These are phyloP conservation scores for Ilex paraguariensis DNA, from an alignment of 305 asterid species.

Conservation along the genomic window DNA sequence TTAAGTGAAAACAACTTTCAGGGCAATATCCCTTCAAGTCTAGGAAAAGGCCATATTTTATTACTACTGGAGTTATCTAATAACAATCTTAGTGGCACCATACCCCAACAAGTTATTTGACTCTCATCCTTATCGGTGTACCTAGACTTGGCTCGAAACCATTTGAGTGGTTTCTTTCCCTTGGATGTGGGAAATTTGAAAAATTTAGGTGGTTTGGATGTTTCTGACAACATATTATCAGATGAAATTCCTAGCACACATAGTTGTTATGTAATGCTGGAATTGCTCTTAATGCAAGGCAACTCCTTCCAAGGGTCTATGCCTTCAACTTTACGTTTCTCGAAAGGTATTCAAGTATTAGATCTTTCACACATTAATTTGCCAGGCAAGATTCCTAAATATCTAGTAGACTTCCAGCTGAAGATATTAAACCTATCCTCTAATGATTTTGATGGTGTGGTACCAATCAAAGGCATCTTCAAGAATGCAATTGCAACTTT, in stretches of 20 bases:
- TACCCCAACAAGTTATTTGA: constrained; percentile 3
- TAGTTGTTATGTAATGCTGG: background rate
- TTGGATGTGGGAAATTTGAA: background rate
- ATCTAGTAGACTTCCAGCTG: background rate
- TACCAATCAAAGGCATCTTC: background rate
- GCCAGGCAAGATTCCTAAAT: background rate
- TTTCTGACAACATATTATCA: background rate
- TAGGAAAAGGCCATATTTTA: constrained; percentile 9
- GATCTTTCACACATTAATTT: background rate
- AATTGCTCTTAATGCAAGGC: background rate
- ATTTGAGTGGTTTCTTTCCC: background rate
- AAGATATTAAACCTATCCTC: background rate
- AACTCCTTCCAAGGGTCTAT: background rate
- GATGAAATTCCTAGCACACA: background rate
- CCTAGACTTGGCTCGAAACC: background rate
- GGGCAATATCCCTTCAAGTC: constrained; percentile 2
- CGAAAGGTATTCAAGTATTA: background rate
- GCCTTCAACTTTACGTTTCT: background rate
- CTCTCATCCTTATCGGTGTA: too few relatives aligned
- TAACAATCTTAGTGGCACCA: constrained; percentile 18
- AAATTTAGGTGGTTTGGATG: background rate
- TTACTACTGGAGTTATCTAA: constrained; percentile 7
- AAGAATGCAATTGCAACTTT: background rate
- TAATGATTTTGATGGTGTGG: background rate
- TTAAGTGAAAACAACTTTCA: background rate